Evolutionary conservation across 495 filamentous ascomycete species (phyloP), one percentile per base, ranked within the genome.

Genomic region (Aspergillus cristatus): DNA sequence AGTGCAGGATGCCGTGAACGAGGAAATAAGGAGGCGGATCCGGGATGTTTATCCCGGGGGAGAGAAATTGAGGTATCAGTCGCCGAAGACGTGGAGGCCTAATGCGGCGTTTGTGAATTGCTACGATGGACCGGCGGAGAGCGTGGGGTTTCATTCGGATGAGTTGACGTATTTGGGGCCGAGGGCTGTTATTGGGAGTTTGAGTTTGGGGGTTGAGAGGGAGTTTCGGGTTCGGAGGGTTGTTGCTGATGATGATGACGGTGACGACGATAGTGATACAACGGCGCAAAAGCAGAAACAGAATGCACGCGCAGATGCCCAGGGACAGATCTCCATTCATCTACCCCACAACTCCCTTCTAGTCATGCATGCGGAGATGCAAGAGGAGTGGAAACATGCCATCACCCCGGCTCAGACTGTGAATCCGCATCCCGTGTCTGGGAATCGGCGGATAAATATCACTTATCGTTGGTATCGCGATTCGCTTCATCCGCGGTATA

Each of bases 81-180:
- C 80, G 1, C 68, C 84, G 0, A 47, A 73, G 2, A 60, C 68
- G 1, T 96, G 91, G 89, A 65, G 55, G 18, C 82, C 89, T 6
- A 98, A 96, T 47, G 86, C 86, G 0, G 86, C 88, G 0, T 86
- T 95, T 45, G 88, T 94, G 0, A 98, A 98, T 52, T 90, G 85
- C 60, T 98, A 98, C 52, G 63, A 78, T 42, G 88, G 89, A 0
- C 78, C 76, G 0, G 57, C 71, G 1, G 76, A 98, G 62, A 82
- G 68, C 35, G 88, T 97, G 0, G 90, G 91, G 14, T 98, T 82
- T 58, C 91, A 98, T 51, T 75, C 81, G 10, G 91, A 98, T 47
- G 84, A 95, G 42, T 63, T 94, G 7, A 97, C 91, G 2, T 98
- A 96, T 58, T 70, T 97, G 3, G 91, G 91, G 0, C 91, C 91